Percentiles rank a stretch among this genome's conserved stretches.
Evolutionary conservation across 805 yeast genomes (phyloP).

Genomic region (Saccharomycopsis oosterbeekiorum): DNA sequence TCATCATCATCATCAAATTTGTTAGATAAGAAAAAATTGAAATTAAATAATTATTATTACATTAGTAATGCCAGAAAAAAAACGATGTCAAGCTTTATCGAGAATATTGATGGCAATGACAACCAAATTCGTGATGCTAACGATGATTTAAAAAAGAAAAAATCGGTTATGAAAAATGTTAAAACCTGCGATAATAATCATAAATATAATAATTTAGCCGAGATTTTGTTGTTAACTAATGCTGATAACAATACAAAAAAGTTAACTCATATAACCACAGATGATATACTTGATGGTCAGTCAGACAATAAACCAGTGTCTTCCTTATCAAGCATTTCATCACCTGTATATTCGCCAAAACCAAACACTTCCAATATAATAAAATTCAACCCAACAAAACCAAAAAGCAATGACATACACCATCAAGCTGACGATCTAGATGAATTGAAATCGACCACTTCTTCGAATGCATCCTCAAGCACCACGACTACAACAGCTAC

Average conservation of each 20-base stretch:
- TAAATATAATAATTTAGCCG: neutral
- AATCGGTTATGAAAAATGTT: neutral
- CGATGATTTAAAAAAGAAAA: neutral
- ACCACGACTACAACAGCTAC: neutral
- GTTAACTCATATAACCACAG: neutral
- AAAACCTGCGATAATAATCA: neutral
- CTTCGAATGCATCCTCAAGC: neutral
- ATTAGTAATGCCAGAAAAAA: slow-evolving; percentile 4
- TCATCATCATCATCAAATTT: neutral
- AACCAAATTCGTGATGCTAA: neutral
- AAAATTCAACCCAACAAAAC: neutral
- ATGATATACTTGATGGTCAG: neutral
- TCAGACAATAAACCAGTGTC: neutral
- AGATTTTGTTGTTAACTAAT: neutral
- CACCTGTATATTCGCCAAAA: neutral
- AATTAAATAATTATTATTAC: neutral
- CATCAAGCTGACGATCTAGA: neutral
- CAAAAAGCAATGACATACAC: neutral
- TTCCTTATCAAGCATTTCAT: neutral
- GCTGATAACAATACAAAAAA: neutral
- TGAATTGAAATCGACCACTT: neutral
- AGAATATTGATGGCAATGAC: neutral
- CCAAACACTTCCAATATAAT: neutral
- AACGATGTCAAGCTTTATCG: neutral
- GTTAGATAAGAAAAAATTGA: neutral